A percentile compares a stretch with the other conserved stretches of the same genome.
Evolutionary conservation across 2,329 filamentous ascomycete genomes (phyloP).

Genomic region (Orbilia javanica): DNA sequence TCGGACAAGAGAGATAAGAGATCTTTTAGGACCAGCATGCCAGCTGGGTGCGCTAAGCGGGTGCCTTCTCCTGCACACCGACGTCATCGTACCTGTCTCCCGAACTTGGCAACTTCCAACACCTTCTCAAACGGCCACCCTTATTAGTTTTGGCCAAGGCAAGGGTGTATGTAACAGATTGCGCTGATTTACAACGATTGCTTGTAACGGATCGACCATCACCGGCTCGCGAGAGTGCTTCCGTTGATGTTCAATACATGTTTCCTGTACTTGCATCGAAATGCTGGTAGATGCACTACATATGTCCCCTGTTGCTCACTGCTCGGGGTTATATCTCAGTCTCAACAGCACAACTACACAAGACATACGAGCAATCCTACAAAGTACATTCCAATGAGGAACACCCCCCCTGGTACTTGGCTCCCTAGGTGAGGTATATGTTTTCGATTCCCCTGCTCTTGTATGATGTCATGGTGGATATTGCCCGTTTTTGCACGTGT

Average conservation of each 20-base stretch:
- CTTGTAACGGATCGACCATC: constrained; percentile 19
- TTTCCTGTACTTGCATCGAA: constrained; percentile 8
- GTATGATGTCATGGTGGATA: constrained; percentile 55
- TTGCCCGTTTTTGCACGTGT: constrained; percentile 45
- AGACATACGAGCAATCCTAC: neutral
- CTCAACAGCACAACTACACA: neutral
- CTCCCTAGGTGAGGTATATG: neutral
- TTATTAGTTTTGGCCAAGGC: neutral
- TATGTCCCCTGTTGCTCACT: neutral
- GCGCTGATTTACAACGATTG: constrained; percentile 5
- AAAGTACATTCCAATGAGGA: constrained; percentile 3
- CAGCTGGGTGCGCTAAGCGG: constrained; percentile 17
- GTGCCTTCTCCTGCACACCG: constrained; percentile 16
- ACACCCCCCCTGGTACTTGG: neutral
- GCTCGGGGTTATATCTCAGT: constrained; percentile 9
- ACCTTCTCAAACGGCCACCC: constrained; percentile 7
- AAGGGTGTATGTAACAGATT: neutral
- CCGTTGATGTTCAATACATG: constrained; percentile 11
- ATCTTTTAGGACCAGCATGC: constrained; percentile 32
- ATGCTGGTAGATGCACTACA: neutral
- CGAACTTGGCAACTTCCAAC: constrained; percentile 25
- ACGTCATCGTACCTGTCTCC: constrained; percentile 37
- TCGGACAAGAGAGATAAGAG: constrained; percentile 33
- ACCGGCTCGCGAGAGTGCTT: constrained; percentile 23
- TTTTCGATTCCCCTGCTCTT: constrained; percentile 12